Conservation (phyloP, 2,329 filamentous ascomycete species). For the Stenocarpella maydis region DNA sequence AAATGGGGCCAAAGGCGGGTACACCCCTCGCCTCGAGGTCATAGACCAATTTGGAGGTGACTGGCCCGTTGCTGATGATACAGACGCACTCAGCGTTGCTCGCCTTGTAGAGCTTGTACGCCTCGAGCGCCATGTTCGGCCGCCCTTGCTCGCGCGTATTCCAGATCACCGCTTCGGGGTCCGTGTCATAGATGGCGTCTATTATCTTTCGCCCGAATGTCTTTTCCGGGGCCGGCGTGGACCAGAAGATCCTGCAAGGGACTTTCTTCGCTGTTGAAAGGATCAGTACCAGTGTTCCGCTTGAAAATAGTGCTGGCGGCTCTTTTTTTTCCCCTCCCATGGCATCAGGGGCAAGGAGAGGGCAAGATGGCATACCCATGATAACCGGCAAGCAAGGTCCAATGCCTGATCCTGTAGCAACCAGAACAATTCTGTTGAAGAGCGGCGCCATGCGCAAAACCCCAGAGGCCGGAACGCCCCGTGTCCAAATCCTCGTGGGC, state of each 20-base stretch:
- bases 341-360: neutral
- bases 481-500: slow-evolving; percentile 64
- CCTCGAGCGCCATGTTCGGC: slow-evolving; percentile 43
- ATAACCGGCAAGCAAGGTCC: slow-evolving; percentile 66
- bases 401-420: slow-evolving; percentile 71
- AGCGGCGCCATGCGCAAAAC: slow-evolving; percentile 66
- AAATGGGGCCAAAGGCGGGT: slow-evolving; percentile 47
- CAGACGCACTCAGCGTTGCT: slow-evolving; percentile 45
- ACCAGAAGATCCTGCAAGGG: slow-evolving; percentile 47
- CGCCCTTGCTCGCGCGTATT: slow-evolving; percentile 44
- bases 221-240: slow-evolving; percentile 43
- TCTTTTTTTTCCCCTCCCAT: too few species aligned
- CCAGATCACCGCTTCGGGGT: slow-evolving; percentile 45
- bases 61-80: slow-evolving; percentile 45
- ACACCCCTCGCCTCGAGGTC: slow-evolving; percentile 44
- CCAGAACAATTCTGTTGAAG: slow-evolving; percentile 64
- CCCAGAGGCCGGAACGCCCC: slow-evolving; percentile 66
- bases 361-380: slow-evolving; percentile 47
- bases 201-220: slow-evolving; percentile 46
- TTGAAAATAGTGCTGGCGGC: neutral
- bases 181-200: slow-evolving; percentile 40
- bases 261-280: slow-evolving; percentile 34
- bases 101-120: slow-evolving; percentile 40
- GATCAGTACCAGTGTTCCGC: neutral
- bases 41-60: slow-evolving; percentile 45